Conservation (phyloP, 1,139 yeast species). For the Barnettozyma hawaiiensis region DNA sequence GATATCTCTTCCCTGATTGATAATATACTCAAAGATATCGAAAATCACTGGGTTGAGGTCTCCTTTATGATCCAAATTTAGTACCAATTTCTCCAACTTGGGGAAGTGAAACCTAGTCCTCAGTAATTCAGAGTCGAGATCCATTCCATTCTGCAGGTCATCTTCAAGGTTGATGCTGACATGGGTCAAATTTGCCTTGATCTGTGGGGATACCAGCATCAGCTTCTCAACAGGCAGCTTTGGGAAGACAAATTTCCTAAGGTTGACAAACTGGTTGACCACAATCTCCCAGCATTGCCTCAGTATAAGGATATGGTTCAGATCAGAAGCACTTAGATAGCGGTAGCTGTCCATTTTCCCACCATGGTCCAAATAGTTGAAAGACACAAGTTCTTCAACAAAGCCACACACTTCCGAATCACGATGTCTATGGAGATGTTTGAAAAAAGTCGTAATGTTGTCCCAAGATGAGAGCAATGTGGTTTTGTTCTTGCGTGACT, state of each 20-base stretch:
- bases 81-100: slow-evolving; percentile 2
- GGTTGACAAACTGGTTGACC: slow-evolving; percentile 11
- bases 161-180: slow-evolving; percentile 12
- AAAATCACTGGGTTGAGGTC: slow-evolving; percentile 1
- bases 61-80: slow-evolving; percentile 6
- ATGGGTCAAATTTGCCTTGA: slow-evolving; percentile 7
- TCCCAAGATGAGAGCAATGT: slow-evolving; percentile 23
- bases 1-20: background rate
- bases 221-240: slow-evolving; percentile 17
- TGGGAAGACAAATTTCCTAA: slow-evolving; percentile 16
- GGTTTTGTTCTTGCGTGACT: slow-evolving; percentile 11
- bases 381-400: slow-evolving; percentile 19
- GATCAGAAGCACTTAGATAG: slow-evolving; percentile 11
- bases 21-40: slow-evolving; percentile 1
- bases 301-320: slow-evolving; percentile 14
- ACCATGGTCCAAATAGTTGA: slow-evolving; percentile 21
- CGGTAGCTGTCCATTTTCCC: slow-evolving; percentile 16
- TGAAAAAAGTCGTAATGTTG: slow-evolving; percentile 17
- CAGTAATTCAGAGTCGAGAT: background rate
- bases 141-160: slow-evolving; percentile 5
- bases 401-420: slow-evolving; percentile 7
- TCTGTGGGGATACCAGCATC: slow-evolving; percentile 4
- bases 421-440: slow-evolving; percentile 9
- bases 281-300: slow-evolving; percentile 22
- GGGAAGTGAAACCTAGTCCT: slow-evolving; percentile 4